Conservation (phyloP, 2,329 filamentous ascomycete genomes). For the Sporothrix schenckii region DNA sequence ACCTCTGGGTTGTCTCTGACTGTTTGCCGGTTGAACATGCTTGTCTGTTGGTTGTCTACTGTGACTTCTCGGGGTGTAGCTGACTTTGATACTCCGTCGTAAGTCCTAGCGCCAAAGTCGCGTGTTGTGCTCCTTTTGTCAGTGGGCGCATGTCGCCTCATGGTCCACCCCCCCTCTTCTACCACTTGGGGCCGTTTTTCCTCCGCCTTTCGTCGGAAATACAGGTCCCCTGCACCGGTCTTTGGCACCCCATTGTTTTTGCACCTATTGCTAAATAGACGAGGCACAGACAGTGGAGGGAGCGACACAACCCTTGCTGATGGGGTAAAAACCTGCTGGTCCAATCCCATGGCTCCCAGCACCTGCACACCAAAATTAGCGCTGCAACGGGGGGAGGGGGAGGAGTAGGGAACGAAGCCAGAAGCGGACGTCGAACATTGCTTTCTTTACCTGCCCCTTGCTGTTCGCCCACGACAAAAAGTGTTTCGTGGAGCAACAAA, state of each 20-base stretch:
- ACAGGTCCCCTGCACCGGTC: conserved; percentile 21
- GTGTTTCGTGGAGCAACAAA: not conserved
- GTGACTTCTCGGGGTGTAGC: too few species aligned
- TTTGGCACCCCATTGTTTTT: conserved; percentile 7
- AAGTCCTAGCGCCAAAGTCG: not conserved
- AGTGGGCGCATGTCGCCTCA: not conserved
- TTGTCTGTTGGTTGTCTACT: not conserved
- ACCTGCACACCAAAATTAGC: conserved; percentile 32
- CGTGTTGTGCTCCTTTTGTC: not conserved
- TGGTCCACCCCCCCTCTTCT: not conserved
- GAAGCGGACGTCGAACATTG: too few species aligned
- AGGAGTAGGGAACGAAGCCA: not conserved
- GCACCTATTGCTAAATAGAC: not conserved
- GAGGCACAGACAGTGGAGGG: not conserved
- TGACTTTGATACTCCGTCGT: too few species aligned
- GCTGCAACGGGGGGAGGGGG: conserved; percentile 30
- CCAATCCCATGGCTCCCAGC: conserved; percentile 35
- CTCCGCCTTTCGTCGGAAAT: conserved; percentile 25
- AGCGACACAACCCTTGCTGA: conserved; percentile 3
- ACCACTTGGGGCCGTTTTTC: not conserved
- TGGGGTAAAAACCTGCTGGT: not conserved
- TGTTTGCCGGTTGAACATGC: not conserved
- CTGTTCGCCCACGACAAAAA: too few species aligned
- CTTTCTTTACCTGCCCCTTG: not conserved
- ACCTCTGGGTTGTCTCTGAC: too few species aligned